Evolutionary conservation across 2,329 filamentous ascomycete species (phyloP).

Genomic region (Colletotrichum sp.): DNA sequence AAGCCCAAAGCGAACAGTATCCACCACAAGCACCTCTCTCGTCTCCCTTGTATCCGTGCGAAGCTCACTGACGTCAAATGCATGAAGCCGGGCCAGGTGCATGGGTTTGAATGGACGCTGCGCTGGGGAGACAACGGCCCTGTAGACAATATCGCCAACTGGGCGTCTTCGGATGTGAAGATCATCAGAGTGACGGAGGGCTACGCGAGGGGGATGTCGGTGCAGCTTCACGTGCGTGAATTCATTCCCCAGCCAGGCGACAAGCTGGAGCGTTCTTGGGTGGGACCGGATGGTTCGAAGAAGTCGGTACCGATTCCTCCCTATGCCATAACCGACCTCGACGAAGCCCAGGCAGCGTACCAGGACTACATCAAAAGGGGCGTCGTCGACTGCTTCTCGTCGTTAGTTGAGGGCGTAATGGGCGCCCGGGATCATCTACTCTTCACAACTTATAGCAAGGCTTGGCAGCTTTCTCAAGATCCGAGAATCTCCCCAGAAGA

Average conservation of each 20-base stretch:
- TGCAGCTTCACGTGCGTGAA: constrained; percentile 56
- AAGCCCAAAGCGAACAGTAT: constrained; percentile 50
- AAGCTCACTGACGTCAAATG: constrained; percentile 64
- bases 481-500: constrained; percentile 40
- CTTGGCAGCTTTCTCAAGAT: constrained; percentile 42
- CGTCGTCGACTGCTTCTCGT: constrained; percentile 52
- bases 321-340: constrained; percentile 61
- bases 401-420: constrained; percentile 42
- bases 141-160: constrained; percentile 60
- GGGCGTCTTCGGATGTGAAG: constrained; percentile 57
- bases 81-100: constrained; percentile 64
- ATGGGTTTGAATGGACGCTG: constrained; percentile 63
- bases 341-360: constrained; percentile 55
- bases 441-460: constrained; percentile 53
- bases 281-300: constrained; percentile 45
- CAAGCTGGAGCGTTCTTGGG: constrained; percentile 60
- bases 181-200: constrained; percentile 59
- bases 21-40: constrained; percentile 42
- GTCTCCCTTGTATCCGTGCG: constrained; percentile 64
- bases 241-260: constrained; percentile 63
- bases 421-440: constrained; percentile 46
- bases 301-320: constrained; percentile 58
- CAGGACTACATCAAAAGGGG: constrained; percentile 53
- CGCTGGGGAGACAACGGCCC: constrained; percentile 60
- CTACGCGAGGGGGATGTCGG: constrained; percentile 49